Evolutionary conservation across 352 stramenopile genomes (phyloP).

Genomic region (Pythium scleroteichum): DNA sequence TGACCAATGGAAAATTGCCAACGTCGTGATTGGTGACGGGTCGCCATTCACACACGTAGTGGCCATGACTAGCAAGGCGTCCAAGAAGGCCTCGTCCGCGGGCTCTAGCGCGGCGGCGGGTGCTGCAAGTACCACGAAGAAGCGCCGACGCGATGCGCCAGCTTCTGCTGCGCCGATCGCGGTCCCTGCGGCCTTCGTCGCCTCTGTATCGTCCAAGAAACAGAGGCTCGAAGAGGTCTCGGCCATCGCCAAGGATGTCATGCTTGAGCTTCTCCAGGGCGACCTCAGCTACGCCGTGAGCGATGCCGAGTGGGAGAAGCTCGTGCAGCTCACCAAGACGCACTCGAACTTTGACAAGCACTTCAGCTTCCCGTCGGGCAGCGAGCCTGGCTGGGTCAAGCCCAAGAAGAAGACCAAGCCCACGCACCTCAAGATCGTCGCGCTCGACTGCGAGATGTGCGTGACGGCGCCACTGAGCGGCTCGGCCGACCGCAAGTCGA

Average conservation of each 20-base stretch:
- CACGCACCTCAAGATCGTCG: constrained; percentile 66
- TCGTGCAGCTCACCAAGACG: constrained; percentile 67
- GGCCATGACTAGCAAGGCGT: constrained; percentile 13
- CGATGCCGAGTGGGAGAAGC: constrained; percentile 63
- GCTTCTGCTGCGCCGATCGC: constrained; percentile 19
- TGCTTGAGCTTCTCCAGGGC: constrained; percentile 58
- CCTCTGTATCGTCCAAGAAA: constrained; percentile 48
- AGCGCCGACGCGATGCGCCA: constrained; percentile 33
- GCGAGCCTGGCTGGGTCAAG: constrained; percentile 51
- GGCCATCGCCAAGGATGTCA: constrained; percentile 67
- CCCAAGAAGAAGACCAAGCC: constrained; percentile 63
- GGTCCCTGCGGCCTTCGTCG: not conserved
- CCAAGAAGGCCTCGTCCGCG: constrained; percentile 3
- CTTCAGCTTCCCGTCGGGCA: constrained; percentile 53
- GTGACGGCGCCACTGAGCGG: constrained; percentile 42
- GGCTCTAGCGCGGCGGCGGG: not conserved
- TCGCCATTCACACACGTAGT: constrained; percentile 9
- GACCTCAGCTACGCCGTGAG: constrained; percentile 57
- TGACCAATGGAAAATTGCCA: too few species aligned
- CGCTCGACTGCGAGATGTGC: constrained; percentile 89
- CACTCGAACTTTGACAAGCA: constrained; percentile 58
- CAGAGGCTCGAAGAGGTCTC: constrained; percentile 63
- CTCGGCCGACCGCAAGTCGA: constrained; percentile 37
- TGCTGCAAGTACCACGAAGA: constrained; percentile 20
- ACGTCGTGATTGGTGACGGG: constrained; percentile 24